Evolutionary conservation across 306 rosid species (phyloP).

Genomic region (Pachyrhizus erosus): DNA sequence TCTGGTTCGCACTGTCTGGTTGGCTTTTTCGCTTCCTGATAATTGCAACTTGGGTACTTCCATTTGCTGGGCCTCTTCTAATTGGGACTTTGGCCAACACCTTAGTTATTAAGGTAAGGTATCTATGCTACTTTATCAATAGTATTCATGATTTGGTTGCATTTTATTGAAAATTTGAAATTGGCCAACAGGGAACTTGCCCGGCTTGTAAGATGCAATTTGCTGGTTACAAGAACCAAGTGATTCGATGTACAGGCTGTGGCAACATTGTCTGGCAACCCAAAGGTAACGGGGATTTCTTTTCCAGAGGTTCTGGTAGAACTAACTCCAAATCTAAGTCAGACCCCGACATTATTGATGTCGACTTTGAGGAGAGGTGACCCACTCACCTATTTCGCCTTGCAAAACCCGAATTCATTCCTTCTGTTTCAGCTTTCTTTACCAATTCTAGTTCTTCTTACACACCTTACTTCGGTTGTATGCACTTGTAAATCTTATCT

Average conservation of each 20-base stretch:
- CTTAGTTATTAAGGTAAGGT: conserved; percentile 94
- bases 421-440: too few species aligned
- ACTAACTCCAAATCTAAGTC: conserved; percentile 64
- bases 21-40: conserved; percentile 90
- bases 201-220: conserved; percentile 92
- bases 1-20: conserved; percentile 96
- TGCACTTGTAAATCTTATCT: too few species aligned
- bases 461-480: too few species aligned
- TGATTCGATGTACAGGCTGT: conserved; percentile 76
- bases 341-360: conserved; percentile 81
- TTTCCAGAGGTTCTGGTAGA: conserved; percentile 54
- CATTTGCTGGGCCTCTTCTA: conserved; percentile 95
- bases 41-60: conserved; percentile 83
- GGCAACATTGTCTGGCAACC: conserved; percentile 99
- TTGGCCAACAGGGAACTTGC: conserved; percentile 70
- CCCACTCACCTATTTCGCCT: too few species aligned
- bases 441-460: too few species aligned
- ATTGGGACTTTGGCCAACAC: conserved; percentile 84
- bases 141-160: too few species aligned
- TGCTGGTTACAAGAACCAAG: conserved; percentile 82
- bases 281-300: conserved; percentile 55
- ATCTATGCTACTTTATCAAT: too few species aligned
- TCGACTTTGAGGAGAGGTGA: conserved; percentile 95
- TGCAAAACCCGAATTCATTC: too few species aligned
- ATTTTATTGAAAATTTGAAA: too few species aligned